Evolutionary conservation across 495 filamentous ascomycete species (phyloP), one percentile per base, ranked within the genome.

Genomic region (Aspergillus nanangensis): DNA sequence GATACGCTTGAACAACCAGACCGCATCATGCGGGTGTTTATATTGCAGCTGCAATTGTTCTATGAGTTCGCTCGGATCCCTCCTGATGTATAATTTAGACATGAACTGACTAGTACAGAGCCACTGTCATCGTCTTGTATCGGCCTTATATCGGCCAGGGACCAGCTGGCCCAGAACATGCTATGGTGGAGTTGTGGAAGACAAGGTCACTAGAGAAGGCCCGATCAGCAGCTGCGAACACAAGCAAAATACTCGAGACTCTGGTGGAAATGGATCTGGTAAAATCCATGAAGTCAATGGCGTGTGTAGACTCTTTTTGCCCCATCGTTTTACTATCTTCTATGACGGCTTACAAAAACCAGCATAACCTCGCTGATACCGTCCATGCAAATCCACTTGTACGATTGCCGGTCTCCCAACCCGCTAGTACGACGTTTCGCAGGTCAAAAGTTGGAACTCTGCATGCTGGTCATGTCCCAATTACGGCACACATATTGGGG

Each of bases 381-480:
- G 24, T 13, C 42, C 19, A 34, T 45, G 20, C 42, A 45, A 45
- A 45, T 45, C 23, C 42, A 45, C 24, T n/a, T 45, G 15, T 18
- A 34, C 1, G 25, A 45, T 19, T n/a, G 10, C 1, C n/a, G 9
- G 14, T 45, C 42, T 14, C 10, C 9, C 8, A 33, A 22, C n/a
- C 25, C 4, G 27, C 31, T 34, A 15, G 42, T 45, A 9, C 42
- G 35, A 45, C 42, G 42, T 11, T 11, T 45, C 13, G 42, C 25
- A 25, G 1, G 27, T 21, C 27, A 34, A 5, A 14, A 45, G 9
- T 29, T 45, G 4, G 25, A 45, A 4, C 21, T 45, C 11, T 45
- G 42, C 15, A 45, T 45, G 42, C 33, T 45, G 23, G 42, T 45
- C 24, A 10, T 45, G 9, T 17, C 33, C 9, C 25, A 45, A 22